Base-by-base conservation (phyloP, 2,329 filamentous ascomycete species). In the Podosphaera xanthii region DNA sequence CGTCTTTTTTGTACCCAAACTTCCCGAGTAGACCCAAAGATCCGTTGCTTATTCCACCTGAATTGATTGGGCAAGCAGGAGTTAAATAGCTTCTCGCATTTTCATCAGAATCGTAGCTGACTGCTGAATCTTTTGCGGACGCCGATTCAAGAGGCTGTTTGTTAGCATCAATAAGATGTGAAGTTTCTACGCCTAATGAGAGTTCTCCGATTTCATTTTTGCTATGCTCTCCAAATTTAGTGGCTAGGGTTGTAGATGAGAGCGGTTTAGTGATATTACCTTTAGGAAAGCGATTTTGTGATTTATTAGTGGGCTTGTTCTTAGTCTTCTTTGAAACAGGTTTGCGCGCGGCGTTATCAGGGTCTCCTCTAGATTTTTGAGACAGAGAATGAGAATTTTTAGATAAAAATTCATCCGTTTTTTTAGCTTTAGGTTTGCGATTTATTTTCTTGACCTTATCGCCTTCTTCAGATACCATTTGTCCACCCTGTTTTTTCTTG, bases 131-230 rank as follows among this genome's bases (percentile, higher is more conserved):
- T 54, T 73, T 75, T 3, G 80, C 77, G 1, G 84, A 85, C 0
- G 86, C 89, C 86, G 85, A 89, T 60, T 82, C 76, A 12, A 71
- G 66, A 61, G 80, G 75, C 61, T 84, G 74, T 53, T 71, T 72
- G 34, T 77, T 68, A 6, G 83, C 84, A 53, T 65, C 63, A 3
- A 61, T 60, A 14, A 70, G 60, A 8, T 64, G 65, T 57, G 48
- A 61, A 35, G 63, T 62, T 8, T 61, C n/a, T 30, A 55, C 49
- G 3, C 62, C 63, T 50, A 36, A 35, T 57, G 44, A 10, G 58
- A 44, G 53, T 61, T 48, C 10, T 58, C 55, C 8, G 55, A 53
- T 49, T 33, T 49, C 12, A n/a, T 9, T 8, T 34, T 40, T 22
- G 22, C 22, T 31, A 22, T 4, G 34, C n/a, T 22, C 9, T 49